Base-by-base conservation (phyloP, 305 asterid genomes). In the Solanum chacoense region DNA sequence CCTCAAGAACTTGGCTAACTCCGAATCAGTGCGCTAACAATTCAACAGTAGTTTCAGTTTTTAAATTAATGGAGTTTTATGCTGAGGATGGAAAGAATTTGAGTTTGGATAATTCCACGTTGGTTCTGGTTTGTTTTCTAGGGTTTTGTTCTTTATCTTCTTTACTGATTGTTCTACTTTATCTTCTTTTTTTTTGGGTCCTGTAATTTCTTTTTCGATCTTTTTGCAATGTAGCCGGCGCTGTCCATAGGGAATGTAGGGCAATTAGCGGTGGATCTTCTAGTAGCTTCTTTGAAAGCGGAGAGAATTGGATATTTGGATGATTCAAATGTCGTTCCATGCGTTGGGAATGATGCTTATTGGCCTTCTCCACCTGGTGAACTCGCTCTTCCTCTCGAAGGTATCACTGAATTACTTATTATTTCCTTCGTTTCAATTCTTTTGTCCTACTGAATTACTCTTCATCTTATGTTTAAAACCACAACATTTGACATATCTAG, bases 301-400 rank as follows among this genome's bases (percentile, higher is more conserved):
- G 94, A 95, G 87, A 93, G 88, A 90, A 88, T 93, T 88, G 99
- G 98, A 75, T 94, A 88, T 42, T 88, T 96, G 45, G 99, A 97
- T 89, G 99, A 97, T 69, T 94, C 99, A 13, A 93, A 96, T 89
- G 94, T 95, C 34, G 94, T 96, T 88, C 98, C 99, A 24, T 96
- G 99, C 90, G 96, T 95, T 59, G 99, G 99, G 63, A 97, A 97
- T 87, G 98, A 96, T 87, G 99, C 99, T 83, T 96, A 94, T 91
- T 86, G 92, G 88, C 94, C 96, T 76, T 92, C 94, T 89, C 98
- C 98, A 74, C 88, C 88, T 2, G 99, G 99, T n/a, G 93, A 96
- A 71, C 92, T 97, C 24, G 93, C 95, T 69, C 98, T 96, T 37
- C 95, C 99, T n/a, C 93, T 97, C 63, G 99, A 97, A 96, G 99